These are phyloP conservation scores for Hanseniaspora thailandica DNA, from an alignment of 805 yeast genomes.

Conservation along the genomic window DNA sequence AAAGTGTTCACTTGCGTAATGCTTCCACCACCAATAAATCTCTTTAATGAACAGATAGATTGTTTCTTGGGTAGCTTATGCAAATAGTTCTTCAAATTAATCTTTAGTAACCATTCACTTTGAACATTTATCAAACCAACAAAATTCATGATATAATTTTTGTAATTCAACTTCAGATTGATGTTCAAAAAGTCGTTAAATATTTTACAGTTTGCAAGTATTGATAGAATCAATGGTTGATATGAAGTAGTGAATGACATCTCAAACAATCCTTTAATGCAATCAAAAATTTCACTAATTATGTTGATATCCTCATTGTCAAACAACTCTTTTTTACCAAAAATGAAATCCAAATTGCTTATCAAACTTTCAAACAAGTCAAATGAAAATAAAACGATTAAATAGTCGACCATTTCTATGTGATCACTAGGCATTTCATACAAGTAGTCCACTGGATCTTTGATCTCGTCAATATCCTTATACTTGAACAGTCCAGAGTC, in stretches of 20 bases:
- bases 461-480: background rate
- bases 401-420: constrained; percentile 38
- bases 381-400: constrained; percentile 39
- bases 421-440: constrained; percentile 31
- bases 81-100: constrained; percentile 12
- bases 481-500: background rate
- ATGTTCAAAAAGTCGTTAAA: constrained; percentile 4
- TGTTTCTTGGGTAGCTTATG: constrained; percentile 11
- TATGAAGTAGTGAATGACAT: constrained; percentile 11
- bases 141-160: background rate
- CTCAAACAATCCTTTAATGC: background rate
- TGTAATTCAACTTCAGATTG: background rate
- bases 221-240: constrained; percentile 9
- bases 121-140: background rate
- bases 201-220: constrained; percentile 2
- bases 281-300: background rate
- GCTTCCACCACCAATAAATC: constrained; percentile 4
- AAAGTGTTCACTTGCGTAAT: background rate
- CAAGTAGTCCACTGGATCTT: constrained; percentile 6
- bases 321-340: background rate
- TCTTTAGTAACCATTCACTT: constrained; percentile 12
- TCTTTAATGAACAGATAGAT: constrained; percentile 1
- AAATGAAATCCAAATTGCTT: constrained; percentile 20
- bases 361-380: constrained; percentile 45
- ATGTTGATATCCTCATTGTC: background rate